Conservation (phyloP, 164 flowering plant species). For the Piper longum region DNA sequence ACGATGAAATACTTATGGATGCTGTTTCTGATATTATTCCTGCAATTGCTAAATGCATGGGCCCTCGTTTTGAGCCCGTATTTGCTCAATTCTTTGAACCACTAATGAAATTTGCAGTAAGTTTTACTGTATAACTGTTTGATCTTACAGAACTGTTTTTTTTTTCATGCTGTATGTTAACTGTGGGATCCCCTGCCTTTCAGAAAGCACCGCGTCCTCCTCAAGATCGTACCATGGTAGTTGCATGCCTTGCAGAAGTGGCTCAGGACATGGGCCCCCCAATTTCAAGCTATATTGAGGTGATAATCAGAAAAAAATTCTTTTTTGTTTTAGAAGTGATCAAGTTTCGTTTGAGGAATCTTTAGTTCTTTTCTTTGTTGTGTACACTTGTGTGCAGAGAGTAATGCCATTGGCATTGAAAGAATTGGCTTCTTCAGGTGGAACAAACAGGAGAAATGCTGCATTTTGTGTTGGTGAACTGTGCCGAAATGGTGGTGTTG, state of each 20-base stretch:
- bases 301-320: slow-evolving; percentile 16
- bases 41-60: slow-evolving; percentile 94
- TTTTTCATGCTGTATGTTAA: not conserved
- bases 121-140: slow-evolving; percentile 10
- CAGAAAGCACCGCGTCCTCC: slow-evolving; percentile 85
- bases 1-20: slow-evolving; percentile 97
- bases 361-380: not conserved
- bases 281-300: slow-evolving; percentile 71
- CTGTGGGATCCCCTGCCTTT: slow-evolving; percentile 5
- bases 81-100: slow-evolving; percentile 72
- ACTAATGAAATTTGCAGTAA: slow-evolving; percentile 86
- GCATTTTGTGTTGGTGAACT: slow-evolving; percentile 97
- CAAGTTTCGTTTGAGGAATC: not conserved
- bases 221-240: slow-evolving; percentile 95
- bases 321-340: not conserved
- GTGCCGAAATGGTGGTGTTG: slow-evolving; percentile 82
- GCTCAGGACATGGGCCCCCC: slow-evolving; percentile 97
- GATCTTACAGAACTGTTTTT: not conserved
- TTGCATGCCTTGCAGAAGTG: slow-evolving; percentile 96
- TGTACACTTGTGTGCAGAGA: slow-evolving; percentile 26
- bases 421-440: slow-evolving; percentile 71
- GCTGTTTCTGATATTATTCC: slow-evolving; percentile 96
- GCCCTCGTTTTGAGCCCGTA: slow-evolving; percentile 71
- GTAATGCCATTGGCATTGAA: slow-evolving; percentile 80
- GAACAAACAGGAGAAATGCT: slow-evolving; percentile 94